Evolutionary conservation across 805 yeast species (phyloP).

Genomic region (Kodamaea laetipori): DNA sequence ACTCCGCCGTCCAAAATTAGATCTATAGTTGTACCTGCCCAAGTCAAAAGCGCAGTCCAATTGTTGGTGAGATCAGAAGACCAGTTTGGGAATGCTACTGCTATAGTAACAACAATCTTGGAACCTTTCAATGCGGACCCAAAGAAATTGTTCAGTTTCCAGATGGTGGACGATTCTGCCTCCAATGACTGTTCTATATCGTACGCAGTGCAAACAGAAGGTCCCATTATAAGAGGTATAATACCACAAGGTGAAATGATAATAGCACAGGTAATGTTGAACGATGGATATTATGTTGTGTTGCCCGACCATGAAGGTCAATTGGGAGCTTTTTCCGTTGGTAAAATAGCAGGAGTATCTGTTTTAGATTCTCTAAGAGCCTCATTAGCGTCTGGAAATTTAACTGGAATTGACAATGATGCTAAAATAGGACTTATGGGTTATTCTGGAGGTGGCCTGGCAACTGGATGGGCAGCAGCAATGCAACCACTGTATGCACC

Average conservation of each 20-base stretch:
- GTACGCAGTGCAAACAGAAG: constrained; percentile 20
- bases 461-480: constrained; percentile 41
- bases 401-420: constrained; percentile 23
- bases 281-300: constrained; percentile 36
- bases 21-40: constrained; percentile 13
- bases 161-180: constrained; percentile 25
- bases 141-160: constrained; percentile 22
- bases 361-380: constrained; percentile 35
- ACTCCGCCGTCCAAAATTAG: constrained; percentile 15
- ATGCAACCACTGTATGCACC: constrained; percentile 40
- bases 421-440: constrained; percentile 35
- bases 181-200: constrained; percentile 24
- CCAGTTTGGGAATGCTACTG: constrained; percentile 21
- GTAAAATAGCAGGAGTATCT: constrained; percentile 32
- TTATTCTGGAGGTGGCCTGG: constrained; percentile 41
- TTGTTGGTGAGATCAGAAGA: constrained; percentile 24
- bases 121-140: constrained; percentile 29
- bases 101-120: constrained; percentile 25
- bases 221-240: constrained; percentile 15
- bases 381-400: constrained; percentile 20
- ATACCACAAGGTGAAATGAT: constrained; percentile 19
- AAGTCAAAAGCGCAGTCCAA: constrained; percentile 20
- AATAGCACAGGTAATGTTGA: constrained; percentile 16
- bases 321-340: constrained; percentile 33
- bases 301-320: constrained; percentile 40